Evolutionary conservation across 352 stramenopile species (phyloP).

Genomic region (Phytophthora rubi): DNA sequence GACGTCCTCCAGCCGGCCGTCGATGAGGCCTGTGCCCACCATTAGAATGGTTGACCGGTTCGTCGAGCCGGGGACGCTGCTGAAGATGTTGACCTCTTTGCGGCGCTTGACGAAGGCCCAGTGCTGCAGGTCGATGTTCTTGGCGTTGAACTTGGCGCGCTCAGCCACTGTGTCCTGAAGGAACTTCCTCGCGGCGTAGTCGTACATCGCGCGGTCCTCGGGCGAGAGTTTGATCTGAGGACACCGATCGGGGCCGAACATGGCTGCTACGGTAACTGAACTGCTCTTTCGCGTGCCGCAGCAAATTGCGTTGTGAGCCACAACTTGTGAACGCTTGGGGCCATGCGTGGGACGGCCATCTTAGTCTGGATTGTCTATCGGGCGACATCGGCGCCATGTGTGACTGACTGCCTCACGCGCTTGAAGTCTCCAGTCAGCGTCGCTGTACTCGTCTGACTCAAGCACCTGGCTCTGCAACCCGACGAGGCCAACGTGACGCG

Average conservation of each 20-base stretch:
- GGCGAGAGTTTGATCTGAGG: slow-evolving; percentile 37
- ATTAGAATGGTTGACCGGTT: slow-evolving; percentile 41
- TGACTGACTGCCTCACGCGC: slow-evolving; percentile 11
- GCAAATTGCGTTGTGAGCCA: slow-evolving; percentile 25
- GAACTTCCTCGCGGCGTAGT: slow-evolving; percentile 33
- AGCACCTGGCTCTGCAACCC: slow-evolving; percentile 2
- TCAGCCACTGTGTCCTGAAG: slow-evolving; percentile 36
- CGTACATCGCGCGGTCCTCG: slow-evolving; percentile 32
- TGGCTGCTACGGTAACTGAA: neutral
- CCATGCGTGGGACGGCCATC: slow-evolving; percentile 9
- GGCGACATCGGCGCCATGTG: slow-evolving; percentile 6
- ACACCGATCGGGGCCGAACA: slow-evolving; percentile 31
- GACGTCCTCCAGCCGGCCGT: slow-evolving; percentile 40
- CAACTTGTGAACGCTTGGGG: slow-evolving; percentile 11
- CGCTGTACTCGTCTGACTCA: slow-evolving; percentile 14
- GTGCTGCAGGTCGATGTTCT: slow-evolving; percentile 36
- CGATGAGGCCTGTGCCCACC: slow-evolving; percentile 39
- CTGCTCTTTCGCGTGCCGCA: neutral
- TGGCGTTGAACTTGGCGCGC: slow-evolving; percentile 33
- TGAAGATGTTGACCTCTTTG: slow-evolving; percentile 43
- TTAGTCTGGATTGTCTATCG: slow-evolving; percentile 21
- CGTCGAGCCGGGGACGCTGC: slow-evolving; percentile 34
- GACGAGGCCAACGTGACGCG: slow-evolving; percentile 8
- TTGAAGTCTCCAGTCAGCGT: slow-evolving; percentile 10
- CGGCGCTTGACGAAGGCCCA: slow-evolving; percentile 43